These are phyloP conservation scores for Podila horticola DNA, from an alignment of 192 early-diverging fungal species.

Conservation along the genomic window DNA sequence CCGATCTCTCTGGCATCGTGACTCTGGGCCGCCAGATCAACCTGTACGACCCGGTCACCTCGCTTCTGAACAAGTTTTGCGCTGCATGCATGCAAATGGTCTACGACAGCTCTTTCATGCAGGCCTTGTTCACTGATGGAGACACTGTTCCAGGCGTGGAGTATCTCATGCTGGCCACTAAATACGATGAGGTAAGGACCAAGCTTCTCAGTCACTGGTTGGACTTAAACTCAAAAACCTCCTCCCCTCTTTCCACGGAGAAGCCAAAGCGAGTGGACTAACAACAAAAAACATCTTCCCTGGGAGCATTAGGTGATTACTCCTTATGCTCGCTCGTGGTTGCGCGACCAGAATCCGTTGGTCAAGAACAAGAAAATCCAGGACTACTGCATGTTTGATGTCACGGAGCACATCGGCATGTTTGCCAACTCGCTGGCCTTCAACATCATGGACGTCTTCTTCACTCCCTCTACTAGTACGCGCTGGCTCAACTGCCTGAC, in stretches of 20 bases:
- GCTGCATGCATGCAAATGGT: neutral
- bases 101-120: neutral
- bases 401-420: neutral
- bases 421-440: constrained; percentile 8
- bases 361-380: constrained; percentile 7
- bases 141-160: constrained; percentile 17
- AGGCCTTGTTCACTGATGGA: neutral
- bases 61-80: constrained; percentile 3
- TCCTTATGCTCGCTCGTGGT: constrained; percentile 10
- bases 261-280: neutral
- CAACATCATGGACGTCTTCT: constrained; percentile 3
- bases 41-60: constrained; percentile 6
- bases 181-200: neutral
- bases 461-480: neutral
- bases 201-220: too few relatives aligned
- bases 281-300: neutral
- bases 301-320: constrained; percentile 4
- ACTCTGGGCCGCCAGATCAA: neutral
- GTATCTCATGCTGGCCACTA: constrained; percentile 10
- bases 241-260: too few relatives aligned
- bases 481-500: neutral
- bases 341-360: constrained; percentile 3
- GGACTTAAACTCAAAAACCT: too few relatives aligned
- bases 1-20: neutral
- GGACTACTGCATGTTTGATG: constrained; percentile 5